Percentiles rank a stretch among this genome's conserved stretches.
These are phyloP conservation scores for Pythium brassicae DNA, from an alignment of 352 stramenopile genomes.

Conservation along the genomic window DNA sequence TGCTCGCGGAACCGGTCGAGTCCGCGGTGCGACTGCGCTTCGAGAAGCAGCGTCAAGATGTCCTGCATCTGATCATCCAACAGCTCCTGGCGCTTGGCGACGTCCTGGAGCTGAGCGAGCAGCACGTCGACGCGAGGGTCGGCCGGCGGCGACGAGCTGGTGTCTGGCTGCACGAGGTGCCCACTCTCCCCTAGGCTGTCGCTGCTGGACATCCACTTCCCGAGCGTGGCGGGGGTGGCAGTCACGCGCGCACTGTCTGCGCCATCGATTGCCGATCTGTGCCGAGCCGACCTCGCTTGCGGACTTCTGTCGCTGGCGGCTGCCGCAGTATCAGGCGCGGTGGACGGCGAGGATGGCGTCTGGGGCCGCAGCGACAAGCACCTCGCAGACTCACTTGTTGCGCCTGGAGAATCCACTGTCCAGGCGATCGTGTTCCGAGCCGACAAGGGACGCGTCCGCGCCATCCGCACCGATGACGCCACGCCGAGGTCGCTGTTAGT, in stretches of 20 bases:
- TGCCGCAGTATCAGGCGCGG: not conserved
- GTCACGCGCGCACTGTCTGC: constrained; percentile 5
- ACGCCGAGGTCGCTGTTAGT: too few species aligned
- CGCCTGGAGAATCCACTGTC: too few species aligned
- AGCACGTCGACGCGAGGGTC: constrained; percentile 17
- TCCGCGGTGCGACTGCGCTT: not conserved
- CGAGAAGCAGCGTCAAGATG: constrained; percentile 11
- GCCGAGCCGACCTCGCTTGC: not conserved
- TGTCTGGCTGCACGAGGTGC: not conserved
- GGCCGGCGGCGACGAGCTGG: not conserved
- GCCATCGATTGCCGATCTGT: constrained; percentile 6
- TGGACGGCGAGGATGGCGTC: not conserved
- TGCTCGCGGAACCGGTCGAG: constrained; percentile 32
- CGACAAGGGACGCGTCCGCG: too few species aligned
- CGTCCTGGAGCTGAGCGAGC: constrained; percentile 24
- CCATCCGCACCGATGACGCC: not conserved
- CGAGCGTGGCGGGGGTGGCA: constrained; percentile 4
- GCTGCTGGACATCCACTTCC: not conserved
- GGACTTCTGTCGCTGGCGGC: not conserved
- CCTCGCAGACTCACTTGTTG: not conserved
- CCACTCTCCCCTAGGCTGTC: not conserved
- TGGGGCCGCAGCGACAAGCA: not conserved
- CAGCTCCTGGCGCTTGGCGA: constrained; percentile 26
- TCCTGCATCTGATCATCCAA: constrained; percentile 29
- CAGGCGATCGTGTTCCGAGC: too few species aligned